Conservation (phyloP, 805 yeast genomes). For the Candida tammaniensis region DNA sequence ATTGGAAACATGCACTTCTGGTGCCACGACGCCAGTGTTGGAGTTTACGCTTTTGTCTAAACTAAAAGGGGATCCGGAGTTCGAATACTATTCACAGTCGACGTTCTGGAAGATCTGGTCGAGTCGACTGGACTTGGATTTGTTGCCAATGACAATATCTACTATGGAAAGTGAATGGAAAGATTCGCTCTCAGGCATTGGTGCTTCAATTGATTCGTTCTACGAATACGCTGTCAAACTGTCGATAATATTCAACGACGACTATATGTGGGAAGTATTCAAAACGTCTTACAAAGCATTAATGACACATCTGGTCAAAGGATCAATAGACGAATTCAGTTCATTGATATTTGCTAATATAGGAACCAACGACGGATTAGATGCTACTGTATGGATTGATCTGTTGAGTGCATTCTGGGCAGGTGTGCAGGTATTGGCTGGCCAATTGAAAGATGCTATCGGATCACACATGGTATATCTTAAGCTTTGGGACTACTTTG, state of each 20-base stretch:
- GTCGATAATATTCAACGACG: constrained; percentile 64
- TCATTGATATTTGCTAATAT: constrained; percentile 55
- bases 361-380: constrained; percentile 49
- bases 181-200: constrained; percentile 70
- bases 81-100: constrained; percentile 56
- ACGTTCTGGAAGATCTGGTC: constrained; percentile 75
- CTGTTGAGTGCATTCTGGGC: constrained; percentile 86
- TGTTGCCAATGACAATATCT: constrained; percentile 77
- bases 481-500: constrained; percentile 78
- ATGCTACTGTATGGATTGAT: constrained; percentile 72
- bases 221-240: constrained; percentile 85
- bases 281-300: constrained; percentile 56
- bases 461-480: constrained; percentile 57
- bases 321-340: constrained; percentile 21
- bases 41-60: constrained; percentile 76
- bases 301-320: constrained; percentile 36
- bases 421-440: constrained; percentile 76
- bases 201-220: constrained; percentile 89
- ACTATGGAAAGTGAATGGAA: constrained; percentile 55
- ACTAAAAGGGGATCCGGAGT: constrained; percentile 70
- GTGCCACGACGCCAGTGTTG: constrained; percentile 78
- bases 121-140: constrained; percentile 54
- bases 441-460: constrained; percentile 67
- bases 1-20: constrained; percentile 79
- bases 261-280: constrained; percentile 56